Percentiles rank a stretch among this genome's conserved stretches.
Conservation (phyloP, 164 flowering plant genomes). For the Paratinospora sagittata region DNA sequence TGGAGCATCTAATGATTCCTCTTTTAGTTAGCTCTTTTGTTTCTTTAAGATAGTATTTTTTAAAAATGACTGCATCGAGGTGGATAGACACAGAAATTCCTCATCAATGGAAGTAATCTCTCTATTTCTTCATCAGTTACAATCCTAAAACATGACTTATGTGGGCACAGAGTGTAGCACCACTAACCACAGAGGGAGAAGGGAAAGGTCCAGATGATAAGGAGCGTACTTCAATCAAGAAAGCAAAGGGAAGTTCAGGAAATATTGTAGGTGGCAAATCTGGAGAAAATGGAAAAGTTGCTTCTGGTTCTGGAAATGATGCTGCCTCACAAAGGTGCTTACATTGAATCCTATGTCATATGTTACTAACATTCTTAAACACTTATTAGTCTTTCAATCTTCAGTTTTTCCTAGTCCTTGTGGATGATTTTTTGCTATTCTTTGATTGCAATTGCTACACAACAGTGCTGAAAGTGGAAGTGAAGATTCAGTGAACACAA, state of each 20-base stretch:
- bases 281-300: constrained; percentile 57
- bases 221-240: constrained; percentile 48
- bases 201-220: constrained; percentile 50
- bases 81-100: not conserved
- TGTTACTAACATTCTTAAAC: not conserved
- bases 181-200: constrained; percentile 38
- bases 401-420: not conserved
- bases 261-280: constrained; percentile 37
- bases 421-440: not conserved
- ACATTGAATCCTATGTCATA: not conserved
- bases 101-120: not conserved
- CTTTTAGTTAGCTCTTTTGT: not conserved
- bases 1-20: not conserved
- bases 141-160: constrained; percentile 5
- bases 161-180: constrained; percentile 45
- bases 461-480: constrained; percentile 83
- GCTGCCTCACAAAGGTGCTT: constrained; percentile 72
- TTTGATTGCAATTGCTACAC: constrained; percentile 8
- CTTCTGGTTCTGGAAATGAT: constrained; percentile 88
- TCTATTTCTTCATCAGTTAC: not conserved
- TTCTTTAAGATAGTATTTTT: not conserved
- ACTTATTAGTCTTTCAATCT: not conserved
- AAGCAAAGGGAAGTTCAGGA: constrained; percentile 55
- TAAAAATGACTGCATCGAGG: not conserved
- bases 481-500: constrained; percentile 66